These are phyloP conservation scores for Eleusine indica DNA, from an alignment of 176 grass and related monocot species.

Conservation along the genomic window DNA sequence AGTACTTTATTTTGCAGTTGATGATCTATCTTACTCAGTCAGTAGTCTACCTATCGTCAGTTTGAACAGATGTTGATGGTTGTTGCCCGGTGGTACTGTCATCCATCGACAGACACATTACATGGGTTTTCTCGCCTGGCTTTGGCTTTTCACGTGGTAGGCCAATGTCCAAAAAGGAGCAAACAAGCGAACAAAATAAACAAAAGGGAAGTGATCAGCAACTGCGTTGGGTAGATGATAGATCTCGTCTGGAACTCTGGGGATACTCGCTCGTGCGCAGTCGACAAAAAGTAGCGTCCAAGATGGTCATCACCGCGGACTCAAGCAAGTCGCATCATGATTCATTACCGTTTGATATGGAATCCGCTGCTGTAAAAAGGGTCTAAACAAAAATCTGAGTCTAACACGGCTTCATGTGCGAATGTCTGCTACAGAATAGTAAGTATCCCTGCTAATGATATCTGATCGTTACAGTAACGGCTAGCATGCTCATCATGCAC, in stretches of 20 bases:
- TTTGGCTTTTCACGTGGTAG: constrained; percentile 45
- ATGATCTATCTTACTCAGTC: neutral
- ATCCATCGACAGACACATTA: neutral
- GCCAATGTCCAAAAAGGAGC: constrained; percentile 7
- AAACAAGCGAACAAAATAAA: constrained; percentile 21
- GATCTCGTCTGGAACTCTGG: constrained; percentile 27
- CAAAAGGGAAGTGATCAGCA: constrained; percentile 2
- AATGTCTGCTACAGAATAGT: neutral
- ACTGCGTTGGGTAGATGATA: constrained; percentile 4
- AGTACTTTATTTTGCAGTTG: neutral
- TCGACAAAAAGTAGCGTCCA: constrained; percentile 6
- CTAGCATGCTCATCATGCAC: too few species aligned
- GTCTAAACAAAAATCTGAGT: too few species aligned
- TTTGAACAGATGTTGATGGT: neutral
- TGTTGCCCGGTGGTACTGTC: neutral
- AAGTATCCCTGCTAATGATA: too few species aligned
- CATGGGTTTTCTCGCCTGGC: constrained; percentile 25
- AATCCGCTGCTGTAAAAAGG: neutral
- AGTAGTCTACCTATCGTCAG: neutral
- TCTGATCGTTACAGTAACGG: too few species aligned
- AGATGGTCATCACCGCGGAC: neutral
- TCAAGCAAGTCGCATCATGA: neutral
- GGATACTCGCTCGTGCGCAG: neutral
- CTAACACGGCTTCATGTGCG: neutral
- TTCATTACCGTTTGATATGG: neutral